Percentiles rank a stretch among this genome's conserved stretches.
Evolutionary conservation across 2,329 filamentous ascomycete genomes (phyloP).

Genomic region (Pseudogymnoascus sp.): DNA sequence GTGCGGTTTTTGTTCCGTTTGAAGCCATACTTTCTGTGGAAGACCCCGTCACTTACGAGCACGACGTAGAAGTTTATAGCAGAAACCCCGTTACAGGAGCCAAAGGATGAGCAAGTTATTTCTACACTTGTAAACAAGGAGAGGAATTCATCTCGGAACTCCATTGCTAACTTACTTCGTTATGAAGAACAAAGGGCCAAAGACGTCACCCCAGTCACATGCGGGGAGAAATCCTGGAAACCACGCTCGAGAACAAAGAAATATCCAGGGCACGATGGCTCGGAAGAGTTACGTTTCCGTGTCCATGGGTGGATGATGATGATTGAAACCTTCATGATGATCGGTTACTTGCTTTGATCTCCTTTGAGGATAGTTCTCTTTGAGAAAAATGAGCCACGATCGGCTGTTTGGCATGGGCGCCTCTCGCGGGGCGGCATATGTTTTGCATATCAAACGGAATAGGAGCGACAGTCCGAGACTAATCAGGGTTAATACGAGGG

Average conservation of each 20-base stretch:
- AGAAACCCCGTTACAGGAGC: background rate
- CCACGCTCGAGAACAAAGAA: slow-evolving; percentile 3
- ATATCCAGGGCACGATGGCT: background rate
- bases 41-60: background rate
- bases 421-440: background rate
- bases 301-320: background rate
- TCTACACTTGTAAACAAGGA: slow-evolving; percentile 4
- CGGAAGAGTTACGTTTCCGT: background rate
- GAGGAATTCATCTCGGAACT: background rate
- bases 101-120: background rate
- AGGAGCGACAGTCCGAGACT: background rate
- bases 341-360: background rate
- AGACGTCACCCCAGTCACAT: background rate
- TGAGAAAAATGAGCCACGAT: background rate
- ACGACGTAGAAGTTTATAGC: background rate
- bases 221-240: background rate
- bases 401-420: background rate
- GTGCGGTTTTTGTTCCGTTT: slow-evolving; percentile 1
- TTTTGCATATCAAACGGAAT: background rate
- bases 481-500: background rate
- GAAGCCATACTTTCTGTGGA: slow-evolving; percentile 3
- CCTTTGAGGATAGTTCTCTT: background rate
- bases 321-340: background rate
- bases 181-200: background rate
- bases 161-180: background rate